Conservation (phyloP, 768 basidiomycete genomes). For the Termitomyces sp. region DNA sequence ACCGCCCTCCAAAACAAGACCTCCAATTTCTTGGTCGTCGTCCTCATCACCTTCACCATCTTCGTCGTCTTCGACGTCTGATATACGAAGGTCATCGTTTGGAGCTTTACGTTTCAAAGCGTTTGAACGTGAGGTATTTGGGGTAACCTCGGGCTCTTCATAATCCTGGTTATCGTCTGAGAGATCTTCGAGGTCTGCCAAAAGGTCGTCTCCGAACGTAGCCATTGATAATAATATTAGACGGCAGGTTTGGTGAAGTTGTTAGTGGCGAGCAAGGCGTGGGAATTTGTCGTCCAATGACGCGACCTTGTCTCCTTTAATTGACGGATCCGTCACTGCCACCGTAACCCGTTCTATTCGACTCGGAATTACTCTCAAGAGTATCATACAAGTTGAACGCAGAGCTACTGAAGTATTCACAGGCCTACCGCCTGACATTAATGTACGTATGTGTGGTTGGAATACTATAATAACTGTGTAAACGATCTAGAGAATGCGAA, state of each 20-base stretch:
- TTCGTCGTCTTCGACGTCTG: slow-evolving; percentile 50
- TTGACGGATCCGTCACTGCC: too few relatives aligned
- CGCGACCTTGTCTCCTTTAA: too few relatives aligned
- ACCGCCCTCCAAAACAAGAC: slow-evolving; percentile 81
- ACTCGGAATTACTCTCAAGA: too few relatives aligned
- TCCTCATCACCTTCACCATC: slow-evolving; percentile 43
- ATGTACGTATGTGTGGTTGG: too few relatives aligned
- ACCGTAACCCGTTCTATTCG: too few relatives aligned
- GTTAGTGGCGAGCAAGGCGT: background rate
- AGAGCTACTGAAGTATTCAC: background rate
- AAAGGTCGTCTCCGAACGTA: slow-evolving; percentile 85
- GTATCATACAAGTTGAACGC: too few relatives aligned
- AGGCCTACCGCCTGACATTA: background rate
- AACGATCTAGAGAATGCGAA: background rate
- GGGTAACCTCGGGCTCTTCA: slow-evolving; percentile 18
- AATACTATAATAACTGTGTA: background rate
- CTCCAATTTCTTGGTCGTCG: slow-evolving; percentile 42
- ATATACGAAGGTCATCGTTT: slow-evolving; percentile 53
- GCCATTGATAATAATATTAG: slow-evolving; percentile 44
- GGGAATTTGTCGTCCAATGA: background rate
- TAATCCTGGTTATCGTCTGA: slow-evolving; percentile 61
- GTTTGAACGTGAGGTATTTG: slow-evolving; percentile 22
- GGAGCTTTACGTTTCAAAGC: slow-evolving; percentile 63
- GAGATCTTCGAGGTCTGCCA: slow-evolving; percentile 88
- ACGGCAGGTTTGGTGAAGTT: too few relatives aligned